These are phyloP conservation scores for Diplodia intermedia DNA, from an alignment of 2,329 filamentous ascomycete genomes.

Conservation along the genomic window DNA sequence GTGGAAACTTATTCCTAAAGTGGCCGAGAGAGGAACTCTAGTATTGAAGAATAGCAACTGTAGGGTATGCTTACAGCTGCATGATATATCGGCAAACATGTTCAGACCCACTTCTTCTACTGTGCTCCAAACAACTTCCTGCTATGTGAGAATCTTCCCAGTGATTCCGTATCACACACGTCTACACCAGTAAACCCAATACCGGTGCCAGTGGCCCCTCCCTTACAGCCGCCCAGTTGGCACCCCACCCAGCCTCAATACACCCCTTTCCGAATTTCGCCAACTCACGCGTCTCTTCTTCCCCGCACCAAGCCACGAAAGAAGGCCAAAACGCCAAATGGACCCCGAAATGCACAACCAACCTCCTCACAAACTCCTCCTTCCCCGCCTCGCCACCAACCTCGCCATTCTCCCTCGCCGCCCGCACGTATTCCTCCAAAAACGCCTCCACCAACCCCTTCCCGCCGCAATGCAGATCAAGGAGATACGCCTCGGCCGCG, in stretches of 20 bases:
- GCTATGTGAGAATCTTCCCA: too few relatives aligned
- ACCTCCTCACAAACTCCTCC: conserved; percentile 38
- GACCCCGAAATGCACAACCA: conserved; percentile 46
- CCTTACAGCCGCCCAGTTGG: conserved; percentile 39
- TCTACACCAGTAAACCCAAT: neutral
- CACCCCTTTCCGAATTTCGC: conserved; percentile 34
- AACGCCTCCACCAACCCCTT: conserved; percentile 42
- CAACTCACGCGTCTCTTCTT: conserved; percentile 39
- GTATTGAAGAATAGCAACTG: too few relatives aligned
- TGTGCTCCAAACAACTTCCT: too few relatives aligned
- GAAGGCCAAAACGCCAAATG: conserved; percentile 48
- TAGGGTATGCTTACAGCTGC: too few relatives aligned
- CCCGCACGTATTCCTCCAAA: conserved; percentile 35
- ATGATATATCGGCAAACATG: too few relatives aligned
- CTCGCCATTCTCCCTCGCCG: neutral
- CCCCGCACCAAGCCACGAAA: conserved; percentile 41
- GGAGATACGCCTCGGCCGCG: conserved; percentile 46
- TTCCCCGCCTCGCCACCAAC: neutral
- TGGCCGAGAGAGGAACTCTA: too few relatives aligned
- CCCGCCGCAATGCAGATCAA: conserved; percentile 45
- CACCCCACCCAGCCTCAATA: conserved; percentile 33
- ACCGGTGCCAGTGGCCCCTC: conserved; percentile 12
- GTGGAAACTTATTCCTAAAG: neutral
- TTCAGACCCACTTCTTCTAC: neutral
- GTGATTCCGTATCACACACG: too few relatives aligned